Conservation (phyloP, 1,284 basidiomycete genomes). For the Neonothopanus nambi region DNA sequence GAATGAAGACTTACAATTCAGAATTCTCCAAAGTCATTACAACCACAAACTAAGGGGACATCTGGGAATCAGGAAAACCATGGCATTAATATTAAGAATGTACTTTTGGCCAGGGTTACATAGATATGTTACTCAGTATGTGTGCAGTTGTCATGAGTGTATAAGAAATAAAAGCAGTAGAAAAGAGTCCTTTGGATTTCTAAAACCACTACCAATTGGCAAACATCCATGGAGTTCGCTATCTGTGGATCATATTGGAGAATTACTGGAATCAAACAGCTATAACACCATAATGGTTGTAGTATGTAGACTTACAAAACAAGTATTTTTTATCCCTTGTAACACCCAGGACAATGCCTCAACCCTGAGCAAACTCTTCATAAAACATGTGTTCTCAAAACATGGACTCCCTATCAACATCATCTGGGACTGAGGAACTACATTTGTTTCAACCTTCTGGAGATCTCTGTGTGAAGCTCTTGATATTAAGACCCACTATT, state of each 20-base stretch:
- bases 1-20: not conserved
- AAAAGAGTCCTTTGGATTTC: not conserved
- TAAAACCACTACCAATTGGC: conserved; percentile 5
- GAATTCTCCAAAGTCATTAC: conserved; percentile 7
- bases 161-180: not conserved
- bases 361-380: not conserved
- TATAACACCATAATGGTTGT: conserved; percentile 30
- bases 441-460: conserved; percentile 12
- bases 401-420: conserved; percentile 11
- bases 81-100: conserved; percentile 23
- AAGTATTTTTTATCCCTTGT: conserved; percentile 20
- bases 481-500: conserved; percentile 1
- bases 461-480: not conserved
- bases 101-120: conserved; percentile 26
- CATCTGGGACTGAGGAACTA: conserved; percentile 2
- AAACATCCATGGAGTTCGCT: conserved; percentile 6
- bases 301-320: conserved; percentile 20
- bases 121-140: conserved; percentile 19
- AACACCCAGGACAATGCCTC: not conserved
- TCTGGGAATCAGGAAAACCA: conserved; percentile 32
- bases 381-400: conserved; percentile 4
- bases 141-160: conserved; percentile 5
- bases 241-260: conserved; percentile 20
- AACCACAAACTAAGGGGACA: conserved; percentile 27
- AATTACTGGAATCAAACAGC: conserved; percentile 30